Conservation (phyloP, 176 grass and related monocot species). For the Rhynchospora breviuscula region DNA sequence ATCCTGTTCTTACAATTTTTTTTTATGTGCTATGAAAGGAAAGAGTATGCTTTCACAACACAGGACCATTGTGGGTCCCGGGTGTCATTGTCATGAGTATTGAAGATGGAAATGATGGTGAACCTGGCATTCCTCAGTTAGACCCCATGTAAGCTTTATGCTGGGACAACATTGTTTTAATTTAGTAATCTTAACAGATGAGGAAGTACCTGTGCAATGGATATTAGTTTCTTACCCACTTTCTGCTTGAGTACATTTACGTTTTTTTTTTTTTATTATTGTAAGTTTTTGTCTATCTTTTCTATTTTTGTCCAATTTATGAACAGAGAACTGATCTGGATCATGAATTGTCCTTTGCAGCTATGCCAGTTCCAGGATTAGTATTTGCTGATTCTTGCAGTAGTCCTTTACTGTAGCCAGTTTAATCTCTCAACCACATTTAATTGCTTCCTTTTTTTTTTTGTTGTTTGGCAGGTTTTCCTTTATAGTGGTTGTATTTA, state of each 20-base stretch:
- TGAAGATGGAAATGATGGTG: slow-evolving; percentile 53
- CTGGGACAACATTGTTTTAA: background rate
- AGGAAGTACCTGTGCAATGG: background rate
- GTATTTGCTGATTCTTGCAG: background rate
- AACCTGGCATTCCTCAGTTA: slow-evolving; percentile 45
- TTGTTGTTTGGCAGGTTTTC: slow-evolving; percentile 51
- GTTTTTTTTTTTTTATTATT: background rate
- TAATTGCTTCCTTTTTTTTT: background rate
- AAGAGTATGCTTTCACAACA: slow-evolving; percentile 82
- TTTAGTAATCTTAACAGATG: background rate
- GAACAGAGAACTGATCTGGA: background rate
- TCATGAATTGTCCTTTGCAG: background rate
- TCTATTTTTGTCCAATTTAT: slow-evolving; percentile 2
- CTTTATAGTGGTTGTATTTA: slow-evolving; percentile 51
- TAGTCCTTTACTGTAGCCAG: background rate
- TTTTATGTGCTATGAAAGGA: slow-evolving; percentile 41
- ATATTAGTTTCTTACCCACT: background rate
- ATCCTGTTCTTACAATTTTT: background rate
- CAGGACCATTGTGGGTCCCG: slow-evolving; percentile 50
- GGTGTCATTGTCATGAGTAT: slow-evolving; percentile 80
- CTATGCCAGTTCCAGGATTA: background rate
- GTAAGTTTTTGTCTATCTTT: background rate
- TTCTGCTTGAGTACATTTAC: background rate
- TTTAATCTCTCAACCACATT: background rate
- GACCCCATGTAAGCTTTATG: slow-evolving; percentile 45